These are phyloP conservation scores for Dactylellina haptotyla DNA, from an alignment of 2,329 filamentous ascomycete species.

Conservation along the genomic window DNA sequence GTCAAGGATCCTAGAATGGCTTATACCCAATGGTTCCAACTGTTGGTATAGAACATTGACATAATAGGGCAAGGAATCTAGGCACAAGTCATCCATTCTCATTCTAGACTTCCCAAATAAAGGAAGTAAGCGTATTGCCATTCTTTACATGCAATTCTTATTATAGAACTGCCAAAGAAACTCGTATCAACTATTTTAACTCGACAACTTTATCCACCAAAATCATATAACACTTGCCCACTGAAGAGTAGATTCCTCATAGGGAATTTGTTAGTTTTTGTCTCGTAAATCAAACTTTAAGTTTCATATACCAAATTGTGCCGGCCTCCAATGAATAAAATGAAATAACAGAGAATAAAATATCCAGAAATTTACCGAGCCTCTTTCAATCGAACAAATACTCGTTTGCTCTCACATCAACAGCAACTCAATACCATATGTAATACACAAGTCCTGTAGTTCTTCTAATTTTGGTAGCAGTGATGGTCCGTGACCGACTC, in stretches of 20 bases:
- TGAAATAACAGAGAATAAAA: no score
- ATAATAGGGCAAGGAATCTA: not conserved
- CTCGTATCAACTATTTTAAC: no score
- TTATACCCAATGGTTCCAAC: no score
- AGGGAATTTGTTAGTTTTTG: not conserved
- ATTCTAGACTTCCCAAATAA: not conserved
- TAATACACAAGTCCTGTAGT: constrained; percentile 24
- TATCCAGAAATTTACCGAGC: no score
- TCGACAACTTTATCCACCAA: no score
- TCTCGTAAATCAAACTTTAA: constrained; percentile 13
- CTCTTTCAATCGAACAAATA: not conserved
- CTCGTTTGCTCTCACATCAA: constrained; percentile 18
- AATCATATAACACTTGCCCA: no score
- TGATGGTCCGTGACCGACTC: not conserved
- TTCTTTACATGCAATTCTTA: no score
- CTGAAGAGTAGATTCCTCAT: no score
- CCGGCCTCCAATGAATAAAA: not conserved
- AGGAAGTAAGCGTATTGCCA: no score
- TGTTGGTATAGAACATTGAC: not conserved
- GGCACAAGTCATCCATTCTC: not conserved
- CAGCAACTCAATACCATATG: constrained; percentile 30
- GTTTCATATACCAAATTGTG: not conserved
- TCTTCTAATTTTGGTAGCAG: constrained; percentile 34
- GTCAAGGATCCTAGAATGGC: no score
- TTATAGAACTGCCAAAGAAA: no score